Evolutionary conservation across 805 yeast species (phyloP).

Genomic region (Yarrowia deformans): DNA sequence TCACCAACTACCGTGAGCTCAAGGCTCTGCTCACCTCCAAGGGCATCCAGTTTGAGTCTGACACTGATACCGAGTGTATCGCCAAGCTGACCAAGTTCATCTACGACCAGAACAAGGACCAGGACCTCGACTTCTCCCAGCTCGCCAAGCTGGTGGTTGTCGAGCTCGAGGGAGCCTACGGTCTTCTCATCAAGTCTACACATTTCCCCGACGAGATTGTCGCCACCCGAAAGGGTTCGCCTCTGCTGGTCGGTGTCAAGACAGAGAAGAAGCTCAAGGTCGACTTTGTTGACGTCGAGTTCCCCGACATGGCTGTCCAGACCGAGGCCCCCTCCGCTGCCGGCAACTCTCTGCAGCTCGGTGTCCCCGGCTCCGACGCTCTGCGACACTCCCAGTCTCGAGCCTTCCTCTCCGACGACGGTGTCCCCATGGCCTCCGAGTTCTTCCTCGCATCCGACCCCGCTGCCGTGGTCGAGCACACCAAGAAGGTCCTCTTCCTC

Average conservation of each 20-base stretch:
- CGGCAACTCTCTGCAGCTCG: constrained; percentile 51
- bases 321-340: constrained; percentile 39
- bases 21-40: constrained; percentile 79
- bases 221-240: constrained; percentile 98
- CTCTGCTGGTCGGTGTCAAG: constrained; percentile 95
- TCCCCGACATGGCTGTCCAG: constrained; percentile 63
- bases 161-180: constrained; percentile 97
- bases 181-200: constrained; percentile 86
- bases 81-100: constrained; percentile 93
- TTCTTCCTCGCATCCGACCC: constrained; percentile 97
- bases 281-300: constrained; percentile 97
- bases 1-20: constrained; percentile 92
- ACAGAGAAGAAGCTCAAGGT: constrained; percentile 94
- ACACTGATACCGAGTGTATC: constrained; percentile 97
- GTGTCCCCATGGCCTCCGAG: constrained; percentile 91
- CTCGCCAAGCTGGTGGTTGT: constrained; percentile 89
- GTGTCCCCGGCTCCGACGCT: constrained; percentile 66
- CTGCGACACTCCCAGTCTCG: constrained; percentile 92
- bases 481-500: constrained; percentile 93
- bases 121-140: constrained; percentile 83
- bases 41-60: constrained; percentile 85
- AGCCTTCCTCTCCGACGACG: constrained; percentile 94
- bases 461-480: constrained; percentile 93
- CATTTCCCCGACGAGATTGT: constrained; percentile 96
- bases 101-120: constrained; percentile 80